Evolutionary conservation across 2,329 filamentous ascomycete species (phyloP), one percentile per base, ranked within the genome.

Genomic region (Talaromyces rugulosus): DNA sequence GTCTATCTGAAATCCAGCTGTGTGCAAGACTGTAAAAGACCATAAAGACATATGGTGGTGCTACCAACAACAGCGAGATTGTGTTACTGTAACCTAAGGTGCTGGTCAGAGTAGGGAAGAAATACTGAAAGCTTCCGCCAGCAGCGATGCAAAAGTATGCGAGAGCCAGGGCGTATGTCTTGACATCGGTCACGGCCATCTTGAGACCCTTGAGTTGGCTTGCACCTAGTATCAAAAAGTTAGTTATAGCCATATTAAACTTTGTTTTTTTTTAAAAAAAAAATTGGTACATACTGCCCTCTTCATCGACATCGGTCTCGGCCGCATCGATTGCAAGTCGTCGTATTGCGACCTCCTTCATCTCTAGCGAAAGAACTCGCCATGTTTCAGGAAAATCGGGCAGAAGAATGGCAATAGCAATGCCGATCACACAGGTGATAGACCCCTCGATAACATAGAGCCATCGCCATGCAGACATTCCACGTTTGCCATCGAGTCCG

Each of bases 31-130:
- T 79, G 68, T 76, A 82, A 62, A 82, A 65, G 28, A 85, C 82
- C 71, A 82, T 81, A 67, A 85, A 82, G 56, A 83, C 68, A 68
- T 84, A 85, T 0, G 82, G 82, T 0, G 82, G 82, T 0, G 82
- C 81, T 16, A 81, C 80, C 3, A 84, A 77, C 7, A 85, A 72
- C 27, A 84, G 69, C 0, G 83, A 82, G 34, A 83, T 74, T 34
- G 78, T 81, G 30, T 79, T 63, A 65, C 63, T 69, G 66, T 78
- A 79, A 23, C 75, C 73, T 11, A 84, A 73, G 0, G 80, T 81
- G 66, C 64, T 70, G 42, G 76, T 83, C 65, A 81, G 76, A 0
- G 82, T 80, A 0, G 83, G 82, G 71, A 84, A 84, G 75, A 85
- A 87, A 71, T 84, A 83, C 61, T 84, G 82, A 69, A 84, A 83